These are phyloP conservation scores for Penicillium olsonii DNA, from an alignment of 2,329 filamentous ascomycete species.

Conservation along the genomic window DNA sequence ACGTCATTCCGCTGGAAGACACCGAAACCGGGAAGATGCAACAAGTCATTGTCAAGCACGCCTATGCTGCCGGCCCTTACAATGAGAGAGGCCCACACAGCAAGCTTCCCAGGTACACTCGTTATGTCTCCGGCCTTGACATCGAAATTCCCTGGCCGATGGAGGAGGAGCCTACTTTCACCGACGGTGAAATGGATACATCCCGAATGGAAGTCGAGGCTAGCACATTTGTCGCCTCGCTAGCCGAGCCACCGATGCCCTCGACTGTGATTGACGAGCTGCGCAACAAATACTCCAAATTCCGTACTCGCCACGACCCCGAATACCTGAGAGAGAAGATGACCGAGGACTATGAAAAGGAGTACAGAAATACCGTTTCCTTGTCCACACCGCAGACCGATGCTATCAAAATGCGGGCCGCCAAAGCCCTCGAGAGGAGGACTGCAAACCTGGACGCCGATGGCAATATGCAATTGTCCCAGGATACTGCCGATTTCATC, in stretches of 20 bases:
- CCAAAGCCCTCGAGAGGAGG: slow-evolving; percentile 39
- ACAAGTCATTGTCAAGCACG: slow-evolving; percentile 76
- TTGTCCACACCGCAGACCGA: slow-evolving; percentile 53
- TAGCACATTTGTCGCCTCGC: slow-evolving; percentile 73
- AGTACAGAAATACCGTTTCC: slow-evolving; percentile 46
- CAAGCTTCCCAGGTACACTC: slow-evolving; percentile 42
- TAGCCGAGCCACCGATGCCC: slow-evolving; percentile 78
- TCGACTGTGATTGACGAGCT: slow-evolving; percentile 78
- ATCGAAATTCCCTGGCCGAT: slow-evolving; percentile 76
- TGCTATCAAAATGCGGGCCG: slow-evolving; percentile 37
- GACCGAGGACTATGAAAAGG: slow-evolving; percentile 55
- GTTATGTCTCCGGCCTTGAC: slow-evolving; percentile 69
- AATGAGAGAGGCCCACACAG: slow-evolving; percentile 53
- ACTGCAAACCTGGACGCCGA: slow-evolving; percentile 38
- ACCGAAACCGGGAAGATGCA: slow-evolving; percentile 63
- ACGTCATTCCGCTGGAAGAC: slow-evolving; percentile 75
- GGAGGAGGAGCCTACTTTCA: slow-evolving; percentile 50
- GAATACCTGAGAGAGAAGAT: slow-evolving; percentile 70
- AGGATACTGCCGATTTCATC: slow-evolving; percentile 39
- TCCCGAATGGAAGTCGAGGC: slow-evolving; percentile 73
- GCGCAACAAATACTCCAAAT: slow-evolving; percentile 77
- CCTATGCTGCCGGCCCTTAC: slow-evolving; percentile 57
- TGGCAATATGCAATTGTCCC: slow-evolving; percentile 38
- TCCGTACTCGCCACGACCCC: slow-evolving; percentile 76
- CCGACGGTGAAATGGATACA: slow-evolving; percentile 69